Percentiles rank a stretch among this genome's conserved stretches.
Conservation (phyloP, 1,139 yeast species). For the Kurtzmaniella quercitrusa region DNA sequence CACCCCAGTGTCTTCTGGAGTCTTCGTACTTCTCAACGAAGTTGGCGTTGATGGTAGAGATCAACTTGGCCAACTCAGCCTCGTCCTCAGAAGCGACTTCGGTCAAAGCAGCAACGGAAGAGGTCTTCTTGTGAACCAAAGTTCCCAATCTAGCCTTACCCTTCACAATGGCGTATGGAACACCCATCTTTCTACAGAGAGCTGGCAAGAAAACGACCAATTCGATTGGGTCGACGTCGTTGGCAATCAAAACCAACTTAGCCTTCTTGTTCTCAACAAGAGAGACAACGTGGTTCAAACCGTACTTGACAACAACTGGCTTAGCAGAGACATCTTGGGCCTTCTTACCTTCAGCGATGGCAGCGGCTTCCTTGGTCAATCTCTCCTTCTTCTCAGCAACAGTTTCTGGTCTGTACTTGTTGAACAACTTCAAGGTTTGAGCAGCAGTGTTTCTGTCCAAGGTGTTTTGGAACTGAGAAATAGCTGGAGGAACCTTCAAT, state of each 20-base stretch:
- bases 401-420: slow-evolving; percentile 99
- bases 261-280: slow-evolving; percentile 98
- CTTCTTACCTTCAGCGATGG: slow-evolving; percentile 95
- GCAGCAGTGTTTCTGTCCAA: slow-evolving; percentile 98
- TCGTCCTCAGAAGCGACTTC: slow-evolving; percentile 93
- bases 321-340: slow-evolving; percentile 93
- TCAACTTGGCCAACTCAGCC: slow-evolving; percentile 87
- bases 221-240: slow-evolving; percentile 98
- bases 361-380: slow-evolving; percentile 97
- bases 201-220: slow-evolving; percentile 96
- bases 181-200: slow-evolving; percentile 98
- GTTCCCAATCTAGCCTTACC: slow-evolving; percentile 99
- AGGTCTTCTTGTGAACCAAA: slow-evolving; percentile 93
- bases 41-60: slow-evolving; percentile 91
- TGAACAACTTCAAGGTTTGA: slow-evolving; percentile 91
- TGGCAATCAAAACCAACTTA: slow-evolving; percentile 91
- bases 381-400: slow-evolving; percentile 97
- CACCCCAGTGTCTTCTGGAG: slow-evolving; percentile 98
- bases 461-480: slow-evolving; percentile 91
- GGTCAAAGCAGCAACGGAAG: slow-evolving; percentile 95
- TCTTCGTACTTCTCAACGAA: slow-evolving; percentile 91
- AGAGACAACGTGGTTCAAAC: slow-evolving; percentile 97
- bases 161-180: slow-evolving; percentile 97
- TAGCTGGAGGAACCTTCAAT: slow-evolving; percentile 98
- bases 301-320: slow-evolving; percentile 95